Percentiles rank a stretch among this genome's conserved stretches.
Conservation (phyloP, 2,329 filamentous ascomycete species). For the Claviceps citrina region DNA sequence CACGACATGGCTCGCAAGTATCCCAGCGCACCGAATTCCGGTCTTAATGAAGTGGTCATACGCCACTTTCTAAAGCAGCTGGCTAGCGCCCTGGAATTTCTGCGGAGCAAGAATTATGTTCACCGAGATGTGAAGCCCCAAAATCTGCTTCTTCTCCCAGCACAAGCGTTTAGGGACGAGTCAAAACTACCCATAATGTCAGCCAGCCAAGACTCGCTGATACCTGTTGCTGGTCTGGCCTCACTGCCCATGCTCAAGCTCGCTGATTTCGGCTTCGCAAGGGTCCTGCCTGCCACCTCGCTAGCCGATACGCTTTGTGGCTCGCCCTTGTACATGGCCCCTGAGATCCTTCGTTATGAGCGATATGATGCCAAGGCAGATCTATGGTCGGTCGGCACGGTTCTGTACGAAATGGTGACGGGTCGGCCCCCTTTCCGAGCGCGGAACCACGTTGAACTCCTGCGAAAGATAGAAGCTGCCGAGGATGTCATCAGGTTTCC, state of each 20-base stretch:
- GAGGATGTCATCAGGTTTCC: conserved; percentile 78
- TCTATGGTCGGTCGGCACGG: conserved; percentile 93
- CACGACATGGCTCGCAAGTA: conserved; percentile 88
- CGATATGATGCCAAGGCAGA: conserved; percentile 96
- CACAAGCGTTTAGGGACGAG: conserved; percentile 51
- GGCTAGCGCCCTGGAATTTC: conserved; percentile 76
- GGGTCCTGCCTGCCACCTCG: conserved; percentile 77
- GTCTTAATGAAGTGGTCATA: conserved; percentile 91
- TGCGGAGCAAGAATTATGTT: conserved; percentile 72
- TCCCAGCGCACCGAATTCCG: conserved; percentile 64
- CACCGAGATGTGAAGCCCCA: conserved; percentile 97
- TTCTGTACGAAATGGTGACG: conserved; percentile 87
- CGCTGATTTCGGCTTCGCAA: conserved; percentile 96
- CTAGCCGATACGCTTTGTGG: conserved; percentile 93
- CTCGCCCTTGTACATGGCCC: conserved; percentile 95
- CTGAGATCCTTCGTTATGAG: conserved; percentile 91
- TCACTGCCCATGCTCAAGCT: conserved; percentile 94
- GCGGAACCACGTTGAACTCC: conserved; percentile 82
- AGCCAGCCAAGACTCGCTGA: conserved; percentile 64
- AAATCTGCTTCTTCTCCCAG: conserved; percentile 80
- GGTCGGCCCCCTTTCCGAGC: conserved; percentile 84
- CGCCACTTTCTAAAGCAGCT: conserved; percentile 95
- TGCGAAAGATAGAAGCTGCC: conserved; percentile 79
- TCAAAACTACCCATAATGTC: conserved; percentile 46
- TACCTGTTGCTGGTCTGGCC: conserved; percentile 63